Base-by-base conservation (phyloP, 2,329 filamentous ascomycete genomes). In the Mycosphaerelloides madeirae region DNA sequence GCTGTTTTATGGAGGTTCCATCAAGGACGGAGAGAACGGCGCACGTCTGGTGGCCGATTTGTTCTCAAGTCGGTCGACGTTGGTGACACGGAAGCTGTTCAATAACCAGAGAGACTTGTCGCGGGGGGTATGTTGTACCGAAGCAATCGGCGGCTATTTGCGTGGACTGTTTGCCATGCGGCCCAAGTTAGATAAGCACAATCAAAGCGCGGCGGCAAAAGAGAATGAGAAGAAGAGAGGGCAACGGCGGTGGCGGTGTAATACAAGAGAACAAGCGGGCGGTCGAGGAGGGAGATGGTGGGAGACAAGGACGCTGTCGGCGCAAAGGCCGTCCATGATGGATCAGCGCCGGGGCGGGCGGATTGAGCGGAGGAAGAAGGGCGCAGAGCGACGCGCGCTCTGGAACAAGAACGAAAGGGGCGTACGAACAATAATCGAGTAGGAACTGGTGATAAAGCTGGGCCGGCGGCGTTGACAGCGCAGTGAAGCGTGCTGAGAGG, bases 241-340 rank as follows among this genome's bases (percentile, higher is more conserved):
- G 55, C 50, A 47, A 49, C 45, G 49, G 54, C 49, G 44, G 29
- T 29, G 33, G 33, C 33, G 54, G n/a, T 36, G 39, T n/a, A 46
- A 46, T 39, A 38, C 43, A 49, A 46, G 38, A 39, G 34, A 31
- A 48, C 48, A 45, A 47, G 41, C 22, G 22, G 22, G 22, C 22
- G 22, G 22, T 25, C 22, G 22, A 9, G 22, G 22, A 47, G 38
- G 45, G 36, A 29, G 15, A 29, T 32, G 28, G 79, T 78, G 0
- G 80, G 77, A 52, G 73, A 35, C 33, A 35, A 35, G 33, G 33
- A 18, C 19, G 33, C 33, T 35, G 33, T 12, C 11, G 33, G 16
- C 16, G 13, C 8, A 6, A 6, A 6, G 15, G 33, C 33, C 19
- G 33, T 18, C 22, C 22, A 25, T 19, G 15, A 18, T 15, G 33